Evolutionary conservation across 805 yeast species (phyloP), one percentile per base, ranked within the genome.

Genomic region (Isabelozyma heimii): DNA sequence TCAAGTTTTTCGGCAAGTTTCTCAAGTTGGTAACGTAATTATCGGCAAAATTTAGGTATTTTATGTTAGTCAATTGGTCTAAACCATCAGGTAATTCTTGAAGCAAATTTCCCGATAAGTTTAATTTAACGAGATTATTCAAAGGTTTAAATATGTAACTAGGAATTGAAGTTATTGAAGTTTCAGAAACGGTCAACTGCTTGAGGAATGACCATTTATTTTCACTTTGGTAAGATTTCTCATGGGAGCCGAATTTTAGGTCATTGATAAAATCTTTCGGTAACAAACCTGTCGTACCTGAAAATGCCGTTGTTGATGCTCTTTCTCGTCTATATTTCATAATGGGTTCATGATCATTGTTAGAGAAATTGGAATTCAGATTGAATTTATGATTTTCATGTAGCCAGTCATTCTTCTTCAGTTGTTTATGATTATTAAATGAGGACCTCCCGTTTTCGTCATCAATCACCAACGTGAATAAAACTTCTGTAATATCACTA

Each of bases 91-190:
- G 88, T 8, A 84, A 55, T 8, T 64, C 62, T 20, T 72, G 73
- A 28, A 84, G 65, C 38, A 72, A 61, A 55, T 84, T 84, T 50
- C 75, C 71, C 2, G 88, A 83, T 30, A 84, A 62, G 56, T 84
- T 86, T 45, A 84, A 69, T 46, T 73, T 74, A 17, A 74, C 77
- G 33, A 74, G 54, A 47, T 70, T 72, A 16, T 51, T 33, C 24
- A 76, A 58, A 2, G 81, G 77, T 48, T 67, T 67, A 58, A 74
- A 71, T 26, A 67, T 65, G 45, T 56, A 64, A 14, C 65, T 44
- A 5, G 73, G 71, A 20, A 73, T 67, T 13, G 63, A 52, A 3
- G 67, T 59, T 26, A 74, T 72, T 20, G 75, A 70, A 35, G 77
- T 66, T 35, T 72, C 75, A 1, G 72, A 56, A 9, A 74, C 62